Conservation (phyloP, 2,329 filamentous ascomycete species). For the Camillea tinctor region DNA sequence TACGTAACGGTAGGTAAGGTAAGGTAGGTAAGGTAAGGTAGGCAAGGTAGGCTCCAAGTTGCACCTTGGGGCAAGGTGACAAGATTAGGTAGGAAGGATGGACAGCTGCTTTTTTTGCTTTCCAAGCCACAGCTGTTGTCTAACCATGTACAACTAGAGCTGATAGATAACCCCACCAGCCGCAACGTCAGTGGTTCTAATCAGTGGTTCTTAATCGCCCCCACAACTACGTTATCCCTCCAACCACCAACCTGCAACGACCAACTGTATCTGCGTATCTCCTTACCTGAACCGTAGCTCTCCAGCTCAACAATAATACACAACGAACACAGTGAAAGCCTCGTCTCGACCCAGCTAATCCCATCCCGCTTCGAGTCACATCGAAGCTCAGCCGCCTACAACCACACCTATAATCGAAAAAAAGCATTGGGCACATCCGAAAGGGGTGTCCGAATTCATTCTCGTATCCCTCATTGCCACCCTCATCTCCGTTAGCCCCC, state of each 20-base stretch:
- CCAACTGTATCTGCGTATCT: neutral
- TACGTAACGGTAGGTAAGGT: too few species aligned
- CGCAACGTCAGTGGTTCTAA: conserved; percentile 18
- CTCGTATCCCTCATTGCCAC: neutral
- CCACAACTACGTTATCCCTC: conserved; percentile 5
- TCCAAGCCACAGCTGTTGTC: neutral
- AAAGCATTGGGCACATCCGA: neutral
- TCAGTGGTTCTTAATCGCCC: conserved; percentile 8
- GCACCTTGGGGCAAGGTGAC: too few species aligned
- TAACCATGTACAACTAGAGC: neutral
- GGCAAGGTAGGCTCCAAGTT: too few species aligned
- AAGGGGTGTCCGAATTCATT: neutral
- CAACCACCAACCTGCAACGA: conserved; percentile 1
- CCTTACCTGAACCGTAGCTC: conserved; percentile 3
- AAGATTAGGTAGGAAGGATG: too few species aligned
- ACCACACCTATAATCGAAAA: neutral
- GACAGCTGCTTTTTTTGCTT: too few species aligned
- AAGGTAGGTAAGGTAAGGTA: too few species aligned
- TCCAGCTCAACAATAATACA: neutral
- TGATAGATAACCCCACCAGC: conserved; percentile 4
- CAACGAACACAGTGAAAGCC: neutral
- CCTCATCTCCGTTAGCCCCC: neutral
- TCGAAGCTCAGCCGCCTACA: too few species aligned
- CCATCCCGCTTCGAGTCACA: neutral
- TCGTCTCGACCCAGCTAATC: conserved; percentile 1